Evolutionary conservation across 1,284 basidiomycete species (phyloP), one percentile per base, ranked within the genome.

Genomic region (Calocybe gambosa): DNA sequence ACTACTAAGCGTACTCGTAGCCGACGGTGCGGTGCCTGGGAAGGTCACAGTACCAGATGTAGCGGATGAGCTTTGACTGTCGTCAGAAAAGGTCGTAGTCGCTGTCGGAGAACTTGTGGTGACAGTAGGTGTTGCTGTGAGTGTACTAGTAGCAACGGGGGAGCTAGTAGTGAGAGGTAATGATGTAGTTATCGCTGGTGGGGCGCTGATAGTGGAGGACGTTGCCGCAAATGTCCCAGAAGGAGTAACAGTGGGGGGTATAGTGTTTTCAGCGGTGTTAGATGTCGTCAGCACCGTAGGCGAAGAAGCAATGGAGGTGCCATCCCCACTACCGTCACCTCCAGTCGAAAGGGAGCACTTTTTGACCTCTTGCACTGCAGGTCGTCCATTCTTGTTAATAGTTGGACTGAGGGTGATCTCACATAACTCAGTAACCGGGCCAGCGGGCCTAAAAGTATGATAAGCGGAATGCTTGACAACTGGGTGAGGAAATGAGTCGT

Each of bases 351-450:
- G 46, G 8, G 71, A 75, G 58, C 85, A 89, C 20, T 69, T 69
- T 58, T 69, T 72, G 43, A 80, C 74, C 59, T 85, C 77, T 57
- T 76, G 65, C 21, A 85, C 71, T n/a, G 64, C 70, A 39, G 71
- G 66, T 25, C 74, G 58, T 23, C 82, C 82, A 51, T 75, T 68
- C 13, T 49, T 55, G 48, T 69, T 69, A 43, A 63, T 70, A 40
- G 71, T 65, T 2, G 74, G 83, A 5, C 77, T 82, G 46, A 88
- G 69, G 2, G 75, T 77, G 50, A 85, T 69, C 3, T 71, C 68
- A 59, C 85, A 89, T 4, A 73, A 82, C 67, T 84, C 71, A 39
- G 72, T 75, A 63, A 83, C 70, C 12, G 67, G 63, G 8, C 77
- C 85, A 52, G 69, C 63, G 45, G 61, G 44, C 42, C 71, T 74